These are phyloP conservation scores for Thelephora terrestris DNA, from an alignment of 1,284 basidiomycete genomes.

Conservation along the genomic window DNA sequence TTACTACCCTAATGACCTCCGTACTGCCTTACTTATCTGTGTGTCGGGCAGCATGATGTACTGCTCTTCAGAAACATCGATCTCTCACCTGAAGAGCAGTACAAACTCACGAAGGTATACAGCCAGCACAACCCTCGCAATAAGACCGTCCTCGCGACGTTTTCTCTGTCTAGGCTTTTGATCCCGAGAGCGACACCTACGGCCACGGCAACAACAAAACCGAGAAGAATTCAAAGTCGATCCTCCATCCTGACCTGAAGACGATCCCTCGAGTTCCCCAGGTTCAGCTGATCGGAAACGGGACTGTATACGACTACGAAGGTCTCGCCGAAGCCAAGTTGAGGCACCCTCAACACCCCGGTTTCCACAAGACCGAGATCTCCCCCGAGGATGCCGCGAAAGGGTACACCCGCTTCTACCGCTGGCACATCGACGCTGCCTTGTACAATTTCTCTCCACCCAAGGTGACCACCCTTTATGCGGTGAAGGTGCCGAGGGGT, in stretches of 20 bases:
- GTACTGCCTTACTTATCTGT: neutral
- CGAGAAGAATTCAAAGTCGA: constrained; percentile 56
- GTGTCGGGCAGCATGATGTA: constrained; percentile 45
- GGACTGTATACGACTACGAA: constrained; percentile 64
- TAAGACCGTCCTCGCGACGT: neutral
- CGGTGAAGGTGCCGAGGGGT: constrained; percentile 65
- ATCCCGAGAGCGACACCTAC: constrained; percentile 62
- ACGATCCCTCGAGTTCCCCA: constrained; percentile 80
- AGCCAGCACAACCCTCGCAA: neutral
- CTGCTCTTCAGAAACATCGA: constrained; percentile 65
- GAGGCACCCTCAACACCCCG: constrained; percentile 78
- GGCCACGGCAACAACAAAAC: constrained; percentile 84
- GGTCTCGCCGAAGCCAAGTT: constrained; percentile 62
- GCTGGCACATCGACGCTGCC: constrained; percentile 94
- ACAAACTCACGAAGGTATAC: constrained; percentile 66
- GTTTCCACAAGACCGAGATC: constrained; percentile 83
- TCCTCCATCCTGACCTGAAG: constrained; percentile 79
- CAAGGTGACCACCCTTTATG: constrained; percentile 83
- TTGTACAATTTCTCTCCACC: constrained; percentile 84
- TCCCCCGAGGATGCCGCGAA: constrained; percentile 67
- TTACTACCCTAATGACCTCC: neutral
- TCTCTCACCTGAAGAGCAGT: constrained; percentile 75
- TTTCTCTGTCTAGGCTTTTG: constrained; percentile 46
- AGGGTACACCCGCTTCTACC: constrained; percentile 78
- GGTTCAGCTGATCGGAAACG: constrained; percentile 81